Conservation (phyloP, 2,329 filamentous ascomycete species). For the Macroventuria anomochaeta region DNA sequence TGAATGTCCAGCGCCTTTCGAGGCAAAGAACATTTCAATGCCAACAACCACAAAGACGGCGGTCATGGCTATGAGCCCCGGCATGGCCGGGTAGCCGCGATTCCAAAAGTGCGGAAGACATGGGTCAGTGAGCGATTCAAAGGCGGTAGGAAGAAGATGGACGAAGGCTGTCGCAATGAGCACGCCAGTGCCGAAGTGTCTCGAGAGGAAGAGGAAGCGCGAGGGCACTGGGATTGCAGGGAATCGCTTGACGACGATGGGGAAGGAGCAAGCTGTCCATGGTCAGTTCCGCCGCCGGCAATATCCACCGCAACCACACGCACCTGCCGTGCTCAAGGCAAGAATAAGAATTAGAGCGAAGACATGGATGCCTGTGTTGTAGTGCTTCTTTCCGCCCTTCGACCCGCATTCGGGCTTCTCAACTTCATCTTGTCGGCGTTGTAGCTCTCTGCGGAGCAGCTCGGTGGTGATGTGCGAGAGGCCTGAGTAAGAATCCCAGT, state of each 20-base stretch:
- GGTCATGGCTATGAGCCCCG: slow-evolving; percentile 49
- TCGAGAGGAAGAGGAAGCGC: slow-evolving; percentile 49
- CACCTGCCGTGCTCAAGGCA: slow-evolving; percentile 60
- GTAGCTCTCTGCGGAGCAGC: slow-evolving; percentile 58
- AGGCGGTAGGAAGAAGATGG: slow-evolving; percentile 51
- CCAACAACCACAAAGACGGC: slow-evolving; percentile 70
- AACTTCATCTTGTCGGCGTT: slow-evolving; percentile 52
- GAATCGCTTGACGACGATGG: slow-evolving; percentile 50
- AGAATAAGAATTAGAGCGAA: slow-evolving; percentile 65
- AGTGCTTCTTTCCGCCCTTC: slow-evolving; percentile 53
- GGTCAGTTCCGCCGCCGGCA: slow-evolving; percentile 21
- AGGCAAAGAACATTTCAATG: slow-evolving; percentile 88
- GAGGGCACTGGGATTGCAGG: slow-evolving; percentile 48
- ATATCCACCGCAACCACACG: slow-evolving; percentile 16
- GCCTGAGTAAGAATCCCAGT: slow-evolving; percentile 27
- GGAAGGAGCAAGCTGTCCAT: slow-evolving; percentile 48
- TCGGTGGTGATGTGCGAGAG: slow-evolving; percentile 49
- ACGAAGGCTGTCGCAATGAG: slow-evolving; percentile 52
- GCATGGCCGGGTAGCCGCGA: slow-evolving; percentile 49
- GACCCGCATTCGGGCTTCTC: slow-evolving; percentile 60
- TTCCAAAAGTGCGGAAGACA: slow-evolving; percentile 51
- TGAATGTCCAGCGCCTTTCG: slow-evolving; percentile 66
- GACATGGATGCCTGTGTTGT: slow-evolving; percentile 64
- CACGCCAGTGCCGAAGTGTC: slow-evolving; percentile 51
- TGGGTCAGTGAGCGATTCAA: slow-evolving; percentile 49